Conservation (phyloP, 495 filamentous ascomycete species). For the Alectoria sarmentosa region DNA sequence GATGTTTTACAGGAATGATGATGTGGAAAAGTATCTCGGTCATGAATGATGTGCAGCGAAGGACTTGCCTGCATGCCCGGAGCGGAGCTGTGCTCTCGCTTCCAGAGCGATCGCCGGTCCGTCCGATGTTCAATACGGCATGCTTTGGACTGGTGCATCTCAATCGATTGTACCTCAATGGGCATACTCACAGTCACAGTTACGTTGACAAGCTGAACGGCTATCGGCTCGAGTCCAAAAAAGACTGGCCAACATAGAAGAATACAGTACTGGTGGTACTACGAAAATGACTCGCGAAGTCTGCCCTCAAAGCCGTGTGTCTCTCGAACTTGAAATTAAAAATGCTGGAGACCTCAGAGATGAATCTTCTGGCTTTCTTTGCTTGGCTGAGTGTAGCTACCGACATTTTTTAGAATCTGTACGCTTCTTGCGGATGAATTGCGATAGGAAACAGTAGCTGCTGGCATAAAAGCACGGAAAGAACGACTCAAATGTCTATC, state of each 20-base stretch:
- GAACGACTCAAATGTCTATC: neutral
- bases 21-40: conserved; percentile 68
- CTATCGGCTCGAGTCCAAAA: neutral
- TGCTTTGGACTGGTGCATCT: neutral
- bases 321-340: neutral
- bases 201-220: neutral
- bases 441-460: neutral
- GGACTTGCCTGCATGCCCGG: neutral
- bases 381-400: neutral
- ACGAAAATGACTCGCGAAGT: neutral
- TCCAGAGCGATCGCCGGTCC: neutral
- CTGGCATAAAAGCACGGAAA: neutral
- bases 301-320: neutral
- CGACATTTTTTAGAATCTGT: neutral
- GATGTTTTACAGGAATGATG: conserved; percentile 61
- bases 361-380: neutral
- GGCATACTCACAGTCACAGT: neutral
- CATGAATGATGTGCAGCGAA: neutral
- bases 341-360: neutral
- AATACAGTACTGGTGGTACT: no score
- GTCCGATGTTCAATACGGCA: neutral
- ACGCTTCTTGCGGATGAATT: neutral
- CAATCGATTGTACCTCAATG: neutral
- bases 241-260: neutral
- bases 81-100: neutral